phyloP scores from a whole-genome alignment of 371 early-diverging fungal genomes.

The Rhizopus delemar region DNA sequence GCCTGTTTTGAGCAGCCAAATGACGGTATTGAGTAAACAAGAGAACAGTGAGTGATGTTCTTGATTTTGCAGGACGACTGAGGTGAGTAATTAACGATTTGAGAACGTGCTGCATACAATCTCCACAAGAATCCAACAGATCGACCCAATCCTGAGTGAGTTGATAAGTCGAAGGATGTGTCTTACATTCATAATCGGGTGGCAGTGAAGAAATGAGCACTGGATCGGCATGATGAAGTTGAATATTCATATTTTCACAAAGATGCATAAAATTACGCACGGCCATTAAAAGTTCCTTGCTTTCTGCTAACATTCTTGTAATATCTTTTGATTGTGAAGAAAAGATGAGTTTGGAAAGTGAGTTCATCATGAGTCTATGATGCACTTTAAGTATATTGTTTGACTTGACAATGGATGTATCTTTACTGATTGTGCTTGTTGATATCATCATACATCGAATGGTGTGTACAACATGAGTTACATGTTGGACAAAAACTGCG shows the following conservation, averaged over 20 bases:
- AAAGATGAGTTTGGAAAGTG: slow-evolving; percentile 80
- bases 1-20: slow-evolving; percentile 44
- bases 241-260: slow-evolving; percentile 72
- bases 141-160: slow-evolving; percentile 33
- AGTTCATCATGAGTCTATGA: slow-evolving; percentile 79
- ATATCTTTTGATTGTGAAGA: slow-evolving; percentile 64
- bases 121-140: slow-evolving; percentile 37
- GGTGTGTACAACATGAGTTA: slow-evolving; percentile 64
- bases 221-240: slow-evolving; percentile 54
- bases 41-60: slow-evolving; percentile 56
- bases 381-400: slow-evolving; percentile 69
- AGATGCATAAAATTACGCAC: slow-evolving; percentile 78
- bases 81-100: slow-evolving; percentile 31
- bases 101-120: slow-evolving; percentile 42
- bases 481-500: slow-evolving; percentile 2
- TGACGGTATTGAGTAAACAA: slow-evolving; percentile 55
- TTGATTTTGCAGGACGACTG: slow-evolving; percentile 23
- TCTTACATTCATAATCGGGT: background rate
- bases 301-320: slow-evolving; percentile 34
- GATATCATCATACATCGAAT: slow-evolving; percentile 83
- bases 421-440: slow-evolving; percentile 73
- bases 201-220: slow-evolving; percentile 11
- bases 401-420: slow-evolving; percentile 61
- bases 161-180: slow-evolving; percentile 19
- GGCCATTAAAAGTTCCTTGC: slow-evolving; percentile 67